Base-by-base conservation (phyloP, 345 rosid genomes). In the Salix purpurea region DNA sequence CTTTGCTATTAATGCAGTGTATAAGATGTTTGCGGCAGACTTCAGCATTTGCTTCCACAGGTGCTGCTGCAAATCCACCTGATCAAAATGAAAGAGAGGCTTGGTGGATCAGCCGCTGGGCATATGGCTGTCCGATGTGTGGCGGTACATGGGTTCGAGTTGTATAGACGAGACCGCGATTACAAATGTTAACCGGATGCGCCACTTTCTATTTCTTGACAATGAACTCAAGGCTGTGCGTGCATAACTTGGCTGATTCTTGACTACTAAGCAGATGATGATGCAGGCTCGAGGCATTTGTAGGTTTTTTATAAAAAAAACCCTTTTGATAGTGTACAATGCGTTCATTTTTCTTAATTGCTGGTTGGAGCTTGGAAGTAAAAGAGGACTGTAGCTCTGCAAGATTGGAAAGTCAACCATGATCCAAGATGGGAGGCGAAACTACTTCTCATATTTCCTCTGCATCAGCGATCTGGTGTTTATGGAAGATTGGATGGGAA, bases 41-140 rank as follows among this genome's bases (percentile, higher is more conserved):
- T 67, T 91, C 94, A 70, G 97, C 99, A 70, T 92, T 94, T 86
- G 81, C 91, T 50, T 89, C 94, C 24, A 86, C 94, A 0, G 87
- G 90, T 77, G 74, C 90, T 2, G 74, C 89, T 2, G 67, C 88
- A 52, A 84, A 82, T 73, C 86, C 85, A 69, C 72, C 89, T 26
- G 86, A 84, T 80, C 90, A 83, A 54, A 93, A 83, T 46, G 97
- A 92, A 39, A 84, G 93, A 30, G 97, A 92, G 82, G 83, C 80
- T 12, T 93, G 91, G 97, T 96, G 97, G 97, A 92, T 93, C 69
- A 94, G 99, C 87, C 94, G 95, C 6, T 96, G 99, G 99, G 95
- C 91, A 37, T 89, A 87, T 52, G 93, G 98, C 64, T 96, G 99
- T 82, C 99, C 99, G 15, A 94, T 94, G 94, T 96, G 99, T 11